Base-by-base conservation (phyloP, 768 basidiomycete species). In the Daedalea quercina region DNA sequence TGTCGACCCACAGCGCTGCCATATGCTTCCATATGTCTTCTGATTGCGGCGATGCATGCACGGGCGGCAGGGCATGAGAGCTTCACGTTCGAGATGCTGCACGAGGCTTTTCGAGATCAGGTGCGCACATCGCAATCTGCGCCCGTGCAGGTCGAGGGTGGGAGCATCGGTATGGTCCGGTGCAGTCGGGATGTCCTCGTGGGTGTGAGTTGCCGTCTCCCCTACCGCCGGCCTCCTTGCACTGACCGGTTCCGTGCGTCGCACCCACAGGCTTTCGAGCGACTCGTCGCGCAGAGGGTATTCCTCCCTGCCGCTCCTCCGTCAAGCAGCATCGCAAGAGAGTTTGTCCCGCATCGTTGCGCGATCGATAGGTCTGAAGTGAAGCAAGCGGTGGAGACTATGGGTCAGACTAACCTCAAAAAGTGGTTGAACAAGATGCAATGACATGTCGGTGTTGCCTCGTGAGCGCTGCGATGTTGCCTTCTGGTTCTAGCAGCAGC, bases 61-160 rank as follows among this genome's bases (percentile, higher is more conserved):
- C 71, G 82, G 23, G 84, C 83, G 9, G 80, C 82, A 6, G 94
- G 94, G 0, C 85, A 93, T 54, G 76, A 86, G 19, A 70, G 71
- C 13, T 84, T 96, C 68, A 97, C 90, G 26, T 95, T 98, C 63
- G 91, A 94, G 61, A 92, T 94, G 84, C 77, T 95, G 8, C 77
- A 87, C 56, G 88, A 90, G 49, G 74, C 76, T 28, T 93, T 94
- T 65, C 80, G 82, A 20, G 79, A 84, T 55, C 87, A 90, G 67
- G 77, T 87, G 19, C 81, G 85, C 20, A 75, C 82, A 20, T 86
- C 88, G 6, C 74, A 76, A 9, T 79, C 84, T 8, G 87, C 88
- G 0, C 90, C 90, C 1, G 79, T 92, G 19, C 82, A 85, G 48
- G 65, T 90, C 41, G 80, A 82, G 57, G 85, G 89, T 9, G 83